Evolutionary conservation across 2,329 filamentous ascomycete species (phyloP).

Genomic region (Bisporella sp.): DNA sequence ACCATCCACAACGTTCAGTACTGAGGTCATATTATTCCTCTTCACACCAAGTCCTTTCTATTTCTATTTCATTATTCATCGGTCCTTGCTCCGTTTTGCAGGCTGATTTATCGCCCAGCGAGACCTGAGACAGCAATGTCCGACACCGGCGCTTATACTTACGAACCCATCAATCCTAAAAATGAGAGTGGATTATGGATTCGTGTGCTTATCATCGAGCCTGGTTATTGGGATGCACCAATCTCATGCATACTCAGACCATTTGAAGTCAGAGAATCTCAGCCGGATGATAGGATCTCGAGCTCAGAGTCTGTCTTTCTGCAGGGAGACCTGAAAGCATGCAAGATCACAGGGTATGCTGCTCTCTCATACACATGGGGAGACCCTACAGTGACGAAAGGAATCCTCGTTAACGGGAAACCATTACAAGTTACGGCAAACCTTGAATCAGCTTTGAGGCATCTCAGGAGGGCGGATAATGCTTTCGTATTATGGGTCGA

Average conservation of each 20-base stretch:
- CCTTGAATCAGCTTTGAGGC: constrained; percentile 8
- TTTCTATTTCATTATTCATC: too few species aligned
- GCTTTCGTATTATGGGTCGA: constrained; percentile 5
- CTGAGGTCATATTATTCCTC: too few species aligned
- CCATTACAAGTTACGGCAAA: constrained; percentile 7
- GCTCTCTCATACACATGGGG: constrained; percentile 9
- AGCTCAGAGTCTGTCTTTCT: not conserved
- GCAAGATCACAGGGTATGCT: constrained; percentile 1
- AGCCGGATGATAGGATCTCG: not conserved
- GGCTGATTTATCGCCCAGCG: too few species aligned
- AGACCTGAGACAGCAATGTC: too few species aligned
- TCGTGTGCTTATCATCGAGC: not conserved
- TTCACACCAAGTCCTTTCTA: too few species aligned
- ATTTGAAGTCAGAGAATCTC: not conserved
- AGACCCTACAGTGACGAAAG: not conserved
- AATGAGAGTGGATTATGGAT: too few species aligned
- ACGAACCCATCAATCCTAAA: too few species aligned
- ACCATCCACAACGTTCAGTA: not conserved
- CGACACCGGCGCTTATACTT: too few species aligned
- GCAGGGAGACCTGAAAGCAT: not conserved
- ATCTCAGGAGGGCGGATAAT: constrained; percentile 2
- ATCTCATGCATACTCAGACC: not conserved
- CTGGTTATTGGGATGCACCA: not conserved
- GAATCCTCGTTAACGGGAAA: constrained; percentile 5
- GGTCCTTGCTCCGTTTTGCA: too few species aligned